These are phyloP conservation scores for Apiospora saccharicola DNA, from an alignment of 2,329 filamentous ascomycete species.

Conservation along the genomic window DNA sequence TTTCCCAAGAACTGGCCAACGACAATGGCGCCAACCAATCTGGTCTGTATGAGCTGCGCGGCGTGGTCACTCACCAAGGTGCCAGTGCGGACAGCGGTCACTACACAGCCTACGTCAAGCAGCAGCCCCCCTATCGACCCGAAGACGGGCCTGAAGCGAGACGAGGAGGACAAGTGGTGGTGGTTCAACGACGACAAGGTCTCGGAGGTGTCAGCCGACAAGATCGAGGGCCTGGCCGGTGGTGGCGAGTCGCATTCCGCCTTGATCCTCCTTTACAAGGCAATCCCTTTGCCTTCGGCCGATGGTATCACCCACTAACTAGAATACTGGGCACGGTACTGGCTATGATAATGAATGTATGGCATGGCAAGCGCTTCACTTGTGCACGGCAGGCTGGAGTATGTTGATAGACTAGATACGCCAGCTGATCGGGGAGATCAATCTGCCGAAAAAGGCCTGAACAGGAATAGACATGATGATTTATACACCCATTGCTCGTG, in stretches of 20 bases:
- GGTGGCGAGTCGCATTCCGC: conserved; percentile 89
- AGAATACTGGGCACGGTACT: not conserved
- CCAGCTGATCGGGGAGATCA: not conserved
- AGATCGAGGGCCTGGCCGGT: conserved; percentile 88
- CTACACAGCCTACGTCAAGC: conserved; percentile 98
- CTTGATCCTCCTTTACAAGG: conserved; percentile 80
- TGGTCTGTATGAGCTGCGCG: conserved; percentile 92
- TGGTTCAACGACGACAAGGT: conserved; percentile 99
- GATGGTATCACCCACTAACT: conserved; percentile 51
- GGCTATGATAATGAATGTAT: conserved; percentile 23
- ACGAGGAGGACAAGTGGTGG: conserved; percentile 97
- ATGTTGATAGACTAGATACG: conserved; percentile 22
- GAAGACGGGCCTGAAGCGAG: conserved; percentile 76
- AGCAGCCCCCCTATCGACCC: conserved; percentile 75
- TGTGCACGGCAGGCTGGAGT: conserved; percentile 6
- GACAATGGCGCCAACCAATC: conserved; percentile 92
- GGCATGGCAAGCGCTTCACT: conserved; percentile 31
- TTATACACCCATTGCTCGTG: not conserved
- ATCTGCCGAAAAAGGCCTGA: not conserved
- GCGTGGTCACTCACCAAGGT: conserved; percentile 95
- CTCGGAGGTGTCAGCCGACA: conserved; percentile 86
- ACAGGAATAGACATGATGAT: not conserved
- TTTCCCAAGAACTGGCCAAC: conserved; percentile 75
- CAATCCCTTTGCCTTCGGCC: conserved; percentile 71
- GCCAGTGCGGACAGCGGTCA: conserved; percentile 97